phyloP scores from a whole-genome alignment of 2,329 filamentous ascomycete genomes.

The Aspergillus ochraceoroseus region DNA sequence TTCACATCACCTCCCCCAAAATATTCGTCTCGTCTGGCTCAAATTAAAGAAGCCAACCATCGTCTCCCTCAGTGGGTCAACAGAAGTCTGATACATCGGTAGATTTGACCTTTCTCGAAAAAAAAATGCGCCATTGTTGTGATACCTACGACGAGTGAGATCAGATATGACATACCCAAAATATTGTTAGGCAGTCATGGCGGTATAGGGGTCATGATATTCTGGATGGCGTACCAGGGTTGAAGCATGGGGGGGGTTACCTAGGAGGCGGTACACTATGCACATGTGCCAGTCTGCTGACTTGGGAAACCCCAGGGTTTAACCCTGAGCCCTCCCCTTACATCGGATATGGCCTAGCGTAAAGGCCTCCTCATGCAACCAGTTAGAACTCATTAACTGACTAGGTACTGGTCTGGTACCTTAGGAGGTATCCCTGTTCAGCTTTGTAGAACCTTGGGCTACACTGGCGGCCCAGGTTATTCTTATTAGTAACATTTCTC shows the following conservation, averaged over 20 bases:
- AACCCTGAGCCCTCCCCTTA: slow-evolving; percentile 30
- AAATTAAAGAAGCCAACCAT: too few species aligned
- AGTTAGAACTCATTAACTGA: too few species aligned
- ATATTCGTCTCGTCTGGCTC: slow-evolving; percentile 1
- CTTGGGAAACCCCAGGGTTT: slow-evolving; percentile 23
- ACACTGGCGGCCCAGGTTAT: neutral
- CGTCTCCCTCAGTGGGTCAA: neutral
- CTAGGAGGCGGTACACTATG: slow-evolving; percentile 7
- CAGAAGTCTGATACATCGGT: neutral
- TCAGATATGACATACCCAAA: slow-evolving; percentile 25
- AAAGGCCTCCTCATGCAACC: too few species aligned
- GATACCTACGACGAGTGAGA: slow-evolving; percentile 15
- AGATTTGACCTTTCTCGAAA: neutral
- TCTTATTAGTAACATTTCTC: too few species aligned
- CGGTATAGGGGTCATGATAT: slow-evolving; percentile 8
- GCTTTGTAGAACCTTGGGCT: slow-evolving; percentile 13
- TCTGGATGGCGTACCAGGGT: neutral
- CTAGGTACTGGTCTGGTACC: too few species aligned
- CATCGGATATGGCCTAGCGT: slow-evolving; percentile 24
- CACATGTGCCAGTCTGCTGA: slow-evolving; percentile 22
- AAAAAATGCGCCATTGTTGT: slow-evolving; percentile 14
- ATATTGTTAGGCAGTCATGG: slow-evolving; percentile 23
- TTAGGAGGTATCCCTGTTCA: too few species aligned
- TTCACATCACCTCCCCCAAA: too few species aligned
- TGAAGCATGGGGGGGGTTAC: slow-evolving; percentile 3